Conservation (phyloP, 108 stramenopile species). For the Tribonema minus region DNA sequence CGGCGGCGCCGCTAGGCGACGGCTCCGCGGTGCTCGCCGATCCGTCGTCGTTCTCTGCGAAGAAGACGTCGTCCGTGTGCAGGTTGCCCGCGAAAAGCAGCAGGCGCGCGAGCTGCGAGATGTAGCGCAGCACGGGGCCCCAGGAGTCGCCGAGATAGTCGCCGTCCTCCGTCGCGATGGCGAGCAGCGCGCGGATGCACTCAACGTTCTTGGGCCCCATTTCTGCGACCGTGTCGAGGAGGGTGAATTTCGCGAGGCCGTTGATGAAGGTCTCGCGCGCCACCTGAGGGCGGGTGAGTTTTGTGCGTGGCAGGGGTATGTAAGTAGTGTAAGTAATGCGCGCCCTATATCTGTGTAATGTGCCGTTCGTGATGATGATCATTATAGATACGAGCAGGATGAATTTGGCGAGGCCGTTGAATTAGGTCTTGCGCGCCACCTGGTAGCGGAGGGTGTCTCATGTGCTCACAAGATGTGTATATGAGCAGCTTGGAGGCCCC, state of each 20-base stretch:
- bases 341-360: too few relatives aligned
- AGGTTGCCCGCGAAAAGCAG: slow-evolving; percentile 54
- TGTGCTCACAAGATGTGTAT: too few relatives aligned
- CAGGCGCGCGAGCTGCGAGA: slow-evolving; percentile 79
- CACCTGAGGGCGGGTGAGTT: slow-evolving; percentile 40
- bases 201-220: slow-evolving; percentile 79
- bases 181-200: slow-evolving; percentile 76
- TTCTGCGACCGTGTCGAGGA: slow-evolving; percentile 68
- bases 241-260: slow-evolving; percentile 80
- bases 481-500: too few relatives aligned
- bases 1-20: too few relatives aligned
- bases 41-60: slow-evolving; percentile 51
- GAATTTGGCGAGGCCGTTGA: too few relatives aligned
- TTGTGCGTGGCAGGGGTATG: too few relatives aligned
- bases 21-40: too few relatives aligned
- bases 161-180: slow-evolving; percentile 76
- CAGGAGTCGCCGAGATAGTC: slow-evolving; percentile 81
- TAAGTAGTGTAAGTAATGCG: too few relatives aligned
- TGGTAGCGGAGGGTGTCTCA: too few relatives aligned
- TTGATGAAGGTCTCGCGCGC: slow-evolving; percentile 84
- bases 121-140: slow-evolving; percentile 79
- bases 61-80: slow-evolving; percentile 80
- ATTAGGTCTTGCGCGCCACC: too few relatives aligned
- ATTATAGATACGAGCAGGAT: too few relatives aligned
- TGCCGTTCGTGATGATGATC: too few relatives aligned